Conservation (phyloP, 345 rosid species). For the Eutrema japonicum region DNA sequence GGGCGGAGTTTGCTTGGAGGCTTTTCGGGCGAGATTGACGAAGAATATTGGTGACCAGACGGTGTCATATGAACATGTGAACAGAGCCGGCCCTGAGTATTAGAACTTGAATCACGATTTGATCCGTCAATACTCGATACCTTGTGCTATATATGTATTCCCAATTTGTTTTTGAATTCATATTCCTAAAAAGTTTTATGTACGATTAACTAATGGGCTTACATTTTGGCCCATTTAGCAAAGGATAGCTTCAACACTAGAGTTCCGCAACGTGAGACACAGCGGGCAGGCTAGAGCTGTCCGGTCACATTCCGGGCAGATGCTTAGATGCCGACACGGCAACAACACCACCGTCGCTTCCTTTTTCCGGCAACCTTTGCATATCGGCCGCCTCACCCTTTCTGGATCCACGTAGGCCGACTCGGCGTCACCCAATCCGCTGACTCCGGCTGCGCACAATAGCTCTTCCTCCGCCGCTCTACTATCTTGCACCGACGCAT, state of each 20-base stretch:
- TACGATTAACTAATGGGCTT: neutral
- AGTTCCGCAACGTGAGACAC: conserved; percentile 60
- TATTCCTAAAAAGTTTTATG: neutral
- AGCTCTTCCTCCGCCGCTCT: neutral
- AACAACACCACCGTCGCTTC: conserved; percentile 72
- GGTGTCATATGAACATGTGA: too few relatives aligned
- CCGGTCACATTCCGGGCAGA: conserved; percentile 72
- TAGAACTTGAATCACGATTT: too few relatives aligned
- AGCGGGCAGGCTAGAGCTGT: conserved; percentile 69
- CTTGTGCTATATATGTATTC: too few relatives aligned
- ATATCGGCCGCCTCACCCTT: conserved; percentile 7
- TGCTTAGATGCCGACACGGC: conserved; percentile 83
- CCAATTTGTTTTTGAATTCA: neutral
- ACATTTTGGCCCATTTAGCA: conserved; percentile 3
- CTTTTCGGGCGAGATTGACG: too few relatives aligned
- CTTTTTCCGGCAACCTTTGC: conserved; percentile 33
- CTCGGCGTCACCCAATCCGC: conserved; percentile 66
- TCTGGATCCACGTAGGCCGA: conserved; percentile 47
- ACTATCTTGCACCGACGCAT: neutral
- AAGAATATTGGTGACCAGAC: too few relatives aligned
- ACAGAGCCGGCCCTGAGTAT: too few relatives aligned
- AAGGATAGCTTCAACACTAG: conserved; percentile 74
- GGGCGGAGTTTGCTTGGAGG: too few relatives aligned
- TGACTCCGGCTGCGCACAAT: neutral
- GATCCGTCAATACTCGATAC: too few relatives aligned